Evolutionary conservation across 768 basidiomycete genomes (phyloP), one percentile per base, ranked within the genome.

Genomic region (Mrakia hoshinonis): DNA sequence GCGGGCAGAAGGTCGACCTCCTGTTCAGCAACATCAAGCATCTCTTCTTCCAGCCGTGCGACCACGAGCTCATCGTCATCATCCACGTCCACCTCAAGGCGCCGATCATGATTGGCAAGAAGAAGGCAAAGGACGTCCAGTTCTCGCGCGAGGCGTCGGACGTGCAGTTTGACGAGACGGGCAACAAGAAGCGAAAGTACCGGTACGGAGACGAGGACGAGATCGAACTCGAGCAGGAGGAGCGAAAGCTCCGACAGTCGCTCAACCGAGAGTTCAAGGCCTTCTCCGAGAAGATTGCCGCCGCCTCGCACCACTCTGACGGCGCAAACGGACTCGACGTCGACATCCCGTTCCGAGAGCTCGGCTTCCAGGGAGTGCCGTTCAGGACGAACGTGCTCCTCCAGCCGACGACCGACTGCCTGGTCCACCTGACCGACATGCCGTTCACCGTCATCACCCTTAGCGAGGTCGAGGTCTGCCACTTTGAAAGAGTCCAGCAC

Each of bases 131-230:
- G 76, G 96, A 99, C 79, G 86, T 98, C 7, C 96, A 98, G 85
- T 97, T 99, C 80, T 93, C 90, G 83, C 90, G 95, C 11, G 96
- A 98, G 81, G 95, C 94, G 9, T 91, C 92, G 0, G 96, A 99
- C 75, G 91, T 95, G 36, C 91, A 94, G 74, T 97, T 98, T 77
- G 96, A 99, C 77, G 96, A 99, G 80, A 98, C 96, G 1, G 96
- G 96, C n/a, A 98, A 98, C 76, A 86, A 94, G 75, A 98, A 98
- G 80, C 86, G 95, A 68, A 93, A 96, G 79, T 90, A 93, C 76
- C 86, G 95, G 68, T 97, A 97, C 77, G 93, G 93, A 36, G 96
- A 98, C 77, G 96, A 99, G 79, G 96, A 99, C 78, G 96, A 98
- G 81, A 93, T 98, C 73, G 94, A 98, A 82, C 90, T 95, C 82